Evolutionary conservation across 352 stramenopile genomes (phyloP).

Genomic region (Elongisporangium senticosum): DNA sequence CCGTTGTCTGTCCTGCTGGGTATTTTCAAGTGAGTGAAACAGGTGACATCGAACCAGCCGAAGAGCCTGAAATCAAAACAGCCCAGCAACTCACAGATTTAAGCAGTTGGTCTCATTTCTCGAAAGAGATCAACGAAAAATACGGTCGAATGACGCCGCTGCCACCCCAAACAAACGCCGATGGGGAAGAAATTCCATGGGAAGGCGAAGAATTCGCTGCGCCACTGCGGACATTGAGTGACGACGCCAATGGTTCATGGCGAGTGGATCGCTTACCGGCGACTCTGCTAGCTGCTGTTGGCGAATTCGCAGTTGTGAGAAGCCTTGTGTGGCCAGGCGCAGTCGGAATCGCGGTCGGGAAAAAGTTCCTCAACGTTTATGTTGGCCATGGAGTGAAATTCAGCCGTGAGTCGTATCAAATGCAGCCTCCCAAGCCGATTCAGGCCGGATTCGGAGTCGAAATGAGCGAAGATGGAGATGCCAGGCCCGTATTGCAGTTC

Average conservation of each 20-base stretch:
- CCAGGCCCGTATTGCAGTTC: conserved; percentile 41
- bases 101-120: conserved; percentile 85
- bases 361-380: conserved; percentile 89
- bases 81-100: conserved; percentile 65
- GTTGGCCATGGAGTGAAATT: conserved; percentile 83
- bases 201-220: conserved; percentile 60
- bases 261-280: conserved; percentile 63
- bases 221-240: conserved; percentile 49
- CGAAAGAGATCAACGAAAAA: conserved; percentile 79
- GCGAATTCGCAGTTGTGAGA: conserved; percentile 59
- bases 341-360: conserved; percentile 77
- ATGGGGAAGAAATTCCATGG: conserved; percentile 65
- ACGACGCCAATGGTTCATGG: conserved; percentile 71
- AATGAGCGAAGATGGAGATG: conserved; percentile 30
- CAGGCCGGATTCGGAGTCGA: conserved; percentile 45
- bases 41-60: conserved; percentile 64
- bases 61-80: conserved; percentile 69
- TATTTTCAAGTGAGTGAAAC: conserved; percentile 77
- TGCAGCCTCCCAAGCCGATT: conserved; percentile 40
- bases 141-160: conserved; percentile 72
- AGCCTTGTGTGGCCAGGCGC: conserved; percentile 84
- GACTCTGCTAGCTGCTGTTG: conserved; percentile 54
- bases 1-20: conserved; percentile 75
- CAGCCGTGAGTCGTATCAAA: conserved; percentile 50
- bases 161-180: conserved; percentile 63